Evolutionary conservation across 1,139 yeast genomes (phyloP).

Genomic region (Suhomyces guaymorum): DNA sequence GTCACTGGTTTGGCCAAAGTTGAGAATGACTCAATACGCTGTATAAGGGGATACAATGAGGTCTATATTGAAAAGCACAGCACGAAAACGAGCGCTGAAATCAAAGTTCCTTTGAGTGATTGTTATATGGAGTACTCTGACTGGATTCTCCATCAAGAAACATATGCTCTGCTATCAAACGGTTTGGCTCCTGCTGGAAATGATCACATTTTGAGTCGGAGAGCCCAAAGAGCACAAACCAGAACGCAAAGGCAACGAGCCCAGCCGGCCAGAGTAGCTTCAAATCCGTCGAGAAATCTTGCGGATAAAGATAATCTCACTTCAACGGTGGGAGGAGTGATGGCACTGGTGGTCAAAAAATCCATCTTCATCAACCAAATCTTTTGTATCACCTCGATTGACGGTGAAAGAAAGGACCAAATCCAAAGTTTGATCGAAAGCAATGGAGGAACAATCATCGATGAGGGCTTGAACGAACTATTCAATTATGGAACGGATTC

Average conservation of each 20-base stretch:
- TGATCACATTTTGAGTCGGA: background rate
- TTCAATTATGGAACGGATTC: slow-evolving; percentile 21
- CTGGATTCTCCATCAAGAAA: slow-evolving; percentile 45
- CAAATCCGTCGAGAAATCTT: background rate
- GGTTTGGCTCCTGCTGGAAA: background rate
- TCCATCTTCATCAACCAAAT: slow-evolving; percentile 13
- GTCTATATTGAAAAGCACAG: slow-evolving; percentile 36
- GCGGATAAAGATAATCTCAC: slow-evolving; percentile 1
- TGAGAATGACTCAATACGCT: slow-evolving; percentile 32
- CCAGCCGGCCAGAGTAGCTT: background rate
- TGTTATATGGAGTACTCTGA: slow-evolving; percentile 41
- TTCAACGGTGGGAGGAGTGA: slow-evolving; percentile 2
- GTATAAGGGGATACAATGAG: slow-evolving; percentile 61
- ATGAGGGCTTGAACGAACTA: slow-evolving; percentile 46
- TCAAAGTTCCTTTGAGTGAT: slow-evolving; percentile 18
- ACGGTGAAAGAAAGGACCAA: slow-evolving; percentile 35
- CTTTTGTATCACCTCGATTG: slow-evolving; percentile 42
- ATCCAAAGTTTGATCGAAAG: slow-evolving; percentile 37
- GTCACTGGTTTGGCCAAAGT: slow-evolving; percentile 47
- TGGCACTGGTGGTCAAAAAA: background rate
- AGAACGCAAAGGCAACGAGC: slow-evolving; percentile 15
- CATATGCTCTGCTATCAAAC: slow-evolving; percentile 12
- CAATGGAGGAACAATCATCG: slow-evolving; percentile 58
- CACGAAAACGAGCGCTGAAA: slow-evolving; percentile 17
- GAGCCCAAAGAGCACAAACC: slow-evolving; percentile 4